Base-by-base conservation (phyloP, 257 asterid genomes). In the Solanum gandarillasii region DNA sequence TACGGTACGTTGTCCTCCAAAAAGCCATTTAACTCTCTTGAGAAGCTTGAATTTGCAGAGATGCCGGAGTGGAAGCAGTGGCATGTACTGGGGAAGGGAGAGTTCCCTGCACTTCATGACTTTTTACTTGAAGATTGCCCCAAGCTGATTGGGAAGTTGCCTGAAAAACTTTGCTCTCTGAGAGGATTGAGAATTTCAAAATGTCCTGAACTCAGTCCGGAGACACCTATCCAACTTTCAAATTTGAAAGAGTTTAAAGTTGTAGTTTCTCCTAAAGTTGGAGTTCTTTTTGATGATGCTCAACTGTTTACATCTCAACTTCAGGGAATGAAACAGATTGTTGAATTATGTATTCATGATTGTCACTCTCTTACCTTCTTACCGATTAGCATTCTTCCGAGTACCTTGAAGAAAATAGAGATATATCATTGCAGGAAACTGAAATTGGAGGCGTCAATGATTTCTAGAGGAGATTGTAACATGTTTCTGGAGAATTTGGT, bases 1-100 rank as follows among this genome's bases (percentile, higher is more conserved):
- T 83, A 87, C 2, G 75, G 87, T 13, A 35, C 21, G 43, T 8
- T 12, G 27, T 62, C 31, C 1, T 29, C 41, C 39, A 16, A 3
- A 3, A 48, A 87, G 27, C 72, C 87, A 13, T 87, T 70, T 52
- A 78, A 72, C 21, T 82, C 87, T 16, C 86, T 87, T 6, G 7
- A 67, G n/a, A 11, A 6, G 25, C 23, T 87, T 67, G 27, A 11
- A 1, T 39, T 87, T 82, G 73, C 9, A n/a, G 3, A 23, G 9
- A 79, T 87, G 86, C 18, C 2, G 6, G 89, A 39, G 21, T 65
- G 67, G 82, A 79, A 67, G 83, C 81, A 87, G 6, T 87, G 89
- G 87, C 48, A 27, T 34, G 25, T 82, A 4, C 75, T 68, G 3
- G 73, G 46, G 2, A 74, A 84, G 14, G 90, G 43, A 55, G 86